phyloP scores from a whole-genome alignment of 768 basidiomycete species.

The Tricholoma flavovirens region DNA sequence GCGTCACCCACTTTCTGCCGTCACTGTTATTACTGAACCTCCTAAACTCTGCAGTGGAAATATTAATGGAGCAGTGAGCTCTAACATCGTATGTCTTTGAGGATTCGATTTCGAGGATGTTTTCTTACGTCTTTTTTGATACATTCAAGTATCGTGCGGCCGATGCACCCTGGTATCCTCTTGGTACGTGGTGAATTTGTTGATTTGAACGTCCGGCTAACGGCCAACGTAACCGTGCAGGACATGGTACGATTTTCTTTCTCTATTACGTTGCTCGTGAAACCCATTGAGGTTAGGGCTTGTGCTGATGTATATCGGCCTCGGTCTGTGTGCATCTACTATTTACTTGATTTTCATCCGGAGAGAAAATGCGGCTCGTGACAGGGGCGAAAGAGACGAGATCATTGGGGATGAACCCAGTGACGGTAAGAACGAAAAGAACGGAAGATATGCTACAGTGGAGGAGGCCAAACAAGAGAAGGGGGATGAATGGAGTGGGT shows the following conservation, averaged over 20 bases:
- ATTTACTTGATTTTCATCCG: slow-evolving; percentile 38
- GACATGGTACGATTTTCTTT: slow-evolving; percentile 18
- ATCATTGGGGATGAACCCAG: slow-evolving; percentile 47
- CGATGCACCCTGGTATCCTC: slow-evolving; percentile 64
- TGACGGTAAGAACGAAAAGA: slow-evolving; percentile 35
- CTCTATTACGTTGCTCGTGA: background rate
- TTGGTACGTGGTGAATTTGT: slow-evolving; percentile 26
- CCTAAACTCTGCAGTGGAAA: slow-evolving; percentile 44
- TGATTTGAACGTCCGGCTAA: background rate
- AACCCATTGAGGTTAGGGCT: slow-evolving; percentile 41
- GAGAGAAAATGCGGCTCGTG: slow-evolving; percentile 60
- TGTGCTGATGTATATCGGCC: slow-evolving; percentile 65
- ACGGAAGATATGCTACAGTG: slow-evolving; percentile 52
- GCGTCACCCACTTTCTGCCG: slow-evolving; percentile 16
- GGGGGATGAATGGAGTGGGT: slow-evolving; percentile 74
- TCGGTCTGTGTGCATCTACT: slow-evolving; percentile 49
- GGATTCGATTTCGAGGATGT: background rate
- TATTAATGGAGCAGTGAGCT: slow-evolving; percentile 71
- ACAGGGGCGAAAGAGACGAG: slow-evolving; percentile 64
- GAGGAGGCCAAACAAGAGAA: slow-evolving; percentile 65
- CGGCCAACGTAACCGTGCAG: slow-evolving; percentile 11
- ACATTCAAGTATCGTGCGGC: slow-evolving; percentile 49
- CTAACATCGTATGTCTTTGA: slow-evolving; percentile 55
- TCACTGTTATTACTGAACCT: background rate
- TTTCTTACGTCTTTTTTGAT: background rate